Percentiles rank a stretch among this genome's conserved stretches.
These are phyloP conservation scores for Musa itinerans DNA, from an alignment of 176 grass and related monocot genomes.

Conservation along the genomic window DNA sequence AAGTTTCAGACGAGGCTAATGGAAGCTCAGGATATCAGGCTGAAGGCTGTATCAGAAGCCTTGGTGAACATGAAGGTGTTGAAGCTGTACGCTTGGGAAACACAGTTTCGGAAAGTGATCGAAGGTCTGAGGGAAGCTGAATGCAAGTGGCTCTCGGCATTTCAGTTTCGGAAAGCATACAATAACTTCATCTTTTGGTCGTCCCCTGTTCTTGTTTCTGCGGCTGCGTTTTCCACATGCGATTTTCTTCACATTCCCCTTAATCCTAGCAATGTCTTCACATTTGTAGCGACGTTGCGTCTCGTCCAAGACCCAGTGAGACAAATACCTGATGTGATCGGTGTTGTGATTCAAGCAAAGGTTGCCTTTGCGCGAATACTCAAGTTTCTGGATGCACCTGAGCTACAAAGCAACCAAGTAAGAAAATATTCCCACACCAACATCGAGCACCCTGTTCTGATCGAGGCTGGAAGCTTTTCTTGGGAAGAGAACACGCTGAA, in stretches of 20 bases:
- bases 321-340: constrained; percentile 75
- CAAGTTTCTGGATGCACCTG: constrained; percentile 74
- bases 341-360: constrained; percentile 76
- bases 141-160: constrained; percentile 65
- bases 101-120: constrained; percentile 70
- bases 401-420: constrained; percentile 36
- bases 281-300: constrained; percentile 68
- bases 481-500: constrained; percentile 59
- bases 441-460: constrained; percentile 30
- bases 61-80: constrained; percentile 76
- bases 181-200: constrained; percentile 82
- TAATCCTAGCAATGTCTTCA: constrained; percentile 78
- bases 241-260: constrained; percentile 65
- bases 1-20: constrained; percentile 78
- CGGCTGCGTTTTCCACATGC: constrained; percentile 71
- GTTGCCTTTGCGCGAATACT: constrained; percentile 68
- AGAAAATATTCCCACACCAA: constrained; percentile 21
- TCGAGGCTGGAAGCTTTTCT: constrained; percentile 63
- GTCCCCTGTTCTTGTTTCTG: constrained; percentile 83
- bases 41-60: constrained; percentile 79
- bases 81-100: constrained; percentile 94
- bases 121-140: constrained; percentile 65
- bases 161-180: constrained; percentile 77
- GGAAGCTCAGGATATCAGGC: constrained; percentile 74
- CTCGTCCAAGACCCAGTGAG: constrained; percentile 76